Conservation (phyloP, 352 stramenopile genomes). For the Phytophthora syringae region DNA sequence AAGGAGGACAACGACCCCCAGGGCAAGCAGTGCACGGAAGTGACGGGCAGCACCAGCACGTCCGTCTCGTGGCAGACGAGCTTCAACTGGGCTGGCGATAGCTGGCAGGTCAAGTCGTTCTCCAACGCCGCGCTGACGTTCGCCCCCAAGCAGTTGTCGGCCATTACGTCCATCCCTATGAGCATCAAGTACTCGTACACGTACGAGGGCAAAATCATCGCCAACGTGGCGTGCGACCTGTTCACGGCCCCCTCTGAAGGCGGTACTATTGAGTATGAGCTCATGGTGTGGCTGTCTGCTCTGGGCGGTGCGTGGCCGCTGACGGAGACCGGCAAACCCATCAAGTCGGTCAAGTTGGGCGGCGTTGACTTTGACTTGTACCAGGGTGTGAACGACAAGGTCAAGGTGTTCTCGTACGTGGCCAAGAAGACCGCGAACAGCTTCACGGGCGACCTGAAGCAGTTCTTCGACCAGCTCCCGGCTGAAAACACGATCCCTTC, state of each 20-base stretch:
- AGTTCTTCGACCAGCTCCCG: conserved; percentile 39
- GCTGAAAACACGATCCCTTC: conserved; percentile 30
- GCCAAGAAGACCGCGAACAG: conserved; percentile 24
- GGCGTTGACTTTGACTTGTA: conserved; percentile 41
- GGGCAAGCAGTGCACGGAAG: conserved; percentile 47
- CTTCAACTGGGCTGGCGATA: conserved; percentile 43
- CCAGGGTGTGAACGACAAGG: conserved; percentile 42
- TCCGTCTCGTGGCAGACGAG: conserved; percentile 46
- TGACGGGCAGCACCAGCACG: conserved; percentile 32
- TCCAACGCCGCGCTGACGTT: conserved; percentile 51
- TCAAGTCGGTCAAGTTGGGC: conserved; percentile 30
- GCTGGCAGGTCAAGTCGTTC: conserved; percentile 54
- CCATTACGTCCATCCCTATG: conserved; percentile 42
- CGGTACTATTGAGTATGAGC: conserved; percentile 44
- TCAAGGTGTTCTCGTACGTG: conserved; percentile 47
- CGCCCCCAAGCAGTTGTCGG: conserved; percentile 32
- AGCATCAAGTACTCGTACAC: conserved; percentile 47
- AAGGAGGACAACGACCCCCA: conserved; percentile 31
- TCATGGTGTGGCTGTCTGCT: conserved; percentile 51
- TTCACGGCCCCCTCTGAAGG: conserved; percentile 33
- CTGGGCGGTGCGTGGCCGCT: conserved; percentile 38
- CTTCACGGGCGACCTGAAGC: conserved; percentile 38
- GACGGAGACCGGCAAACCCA: conserved; percentile 29
- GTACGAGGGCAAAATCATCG: conserved; percentile 43
- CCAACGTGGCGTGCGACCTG: conserved; percentile 50